A percentile compares a stretch with the other conserved stretches of the same genome.
Evolutionary conservation across 441 rosid species (phyloP).

Genomic region (Pelargonium fulgidum): DNA sequence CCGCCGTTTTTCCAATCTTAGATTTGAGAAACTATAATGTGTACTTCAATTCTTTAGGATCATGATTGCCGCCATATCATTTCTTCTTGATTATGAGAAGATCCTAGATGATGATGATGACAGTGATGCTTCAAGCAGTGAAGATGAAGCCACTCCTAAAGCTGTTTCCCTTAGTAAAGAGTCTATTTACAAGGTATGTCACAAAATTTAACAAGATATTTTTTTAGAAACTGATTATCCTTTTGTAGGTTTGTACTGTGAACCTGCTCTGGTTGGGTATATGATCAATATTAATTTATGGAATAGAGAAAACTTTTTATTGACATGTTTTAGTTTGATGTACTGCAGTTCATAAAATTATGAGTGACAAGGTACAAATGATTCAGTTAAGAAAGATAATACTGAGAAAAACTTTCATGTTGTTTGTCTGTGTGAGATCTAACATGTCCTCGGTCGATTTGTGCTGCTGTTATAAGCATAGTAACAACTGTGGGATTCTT

Average conservation of each 20-base stretch:
- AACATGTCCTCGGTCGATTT: not conserved
- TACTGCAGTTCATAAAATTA: too few species aligned
- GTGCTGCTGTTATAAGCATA: not conserved
- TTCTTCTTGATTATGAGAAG: constrained; percentile 89
- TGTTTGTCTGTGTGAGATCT: not conserved
- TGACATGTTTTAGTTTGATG: too few species aligned
- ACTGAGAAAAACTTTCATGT: not conserved
- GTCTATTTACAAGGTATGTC: constrained; percentile 68
- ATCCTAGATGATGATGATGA: constrained; percentile 51
- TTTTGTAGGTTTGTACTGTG: not conserved
- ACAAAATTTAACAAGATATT: not conserved
- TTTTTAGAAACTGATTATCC: not conserved
- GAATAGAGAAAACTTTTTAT: not conserved
- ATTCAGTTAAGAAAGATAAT: too few species aligned
- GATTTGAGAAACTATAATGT: constrained; percentile 16
- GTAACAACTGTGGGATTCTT: not conserved
- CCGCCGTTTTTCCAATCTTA: constrained; percentile 14
- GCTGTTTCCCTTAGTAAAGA: constrained; percentile 46
- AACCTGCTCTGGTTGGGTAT: not conserved
- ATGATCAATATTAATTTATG: not conserved
- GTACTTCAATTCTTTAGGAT: constrained; percentile 41
- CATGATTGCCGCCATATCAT: constrained; percentile 65
- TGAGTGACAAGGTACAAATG: too few species aligned
- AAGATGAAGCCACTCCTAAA: constrained; percentile 52
- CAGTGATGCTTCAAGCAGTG: constrained; percentile 68